Evolutionary conservation across 371 early-diverging fungal genomes (phyloP).

Genomic region (Blyttiomyces sp.): DNA sequence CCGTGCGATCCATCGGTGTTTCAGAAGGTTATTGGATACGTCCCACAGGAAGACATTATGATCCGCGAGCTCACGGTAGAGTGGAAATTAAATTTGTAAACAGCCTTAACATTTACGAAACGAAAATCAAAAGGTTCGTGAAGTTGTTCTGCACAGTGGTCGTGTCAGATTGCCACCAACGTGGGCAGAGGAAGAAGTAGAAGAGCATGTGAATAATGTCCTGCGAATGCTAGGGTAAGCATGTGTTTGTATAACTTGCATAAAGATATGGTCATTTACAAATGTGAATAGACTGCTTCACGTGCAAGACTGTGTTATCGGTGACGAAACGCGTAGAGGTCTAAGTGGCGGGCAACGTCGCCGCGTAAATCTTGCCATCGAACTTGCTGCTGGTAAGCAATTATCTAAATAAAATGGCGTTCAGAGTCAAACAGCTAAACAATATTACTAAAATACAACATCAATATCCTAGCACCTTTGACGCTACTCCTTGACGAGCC

Average conservation of each 20-base stretch:
- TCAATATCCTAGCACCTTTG: slow-evolving; percentile 53
- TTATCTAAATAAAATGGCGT: background rate
- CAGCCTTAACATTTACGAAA: too few species aligned
- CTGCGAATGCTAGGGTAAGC: slow-evolving; percentile 29
- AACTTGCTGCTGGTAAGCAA: slow-evolving; percentile 59
- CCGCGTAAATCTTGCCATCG: slow-evolving; percentile 77
- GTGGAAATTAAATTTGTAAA: too few species aligned
- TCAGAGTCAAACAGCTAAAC: slow-evolving; percentile 43
- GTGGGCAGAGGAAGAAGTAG: slow-evolving; percentile 50
- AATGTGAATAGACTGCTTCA: background rate
- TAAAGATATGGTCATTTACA: slow-evolving; percentile 29
- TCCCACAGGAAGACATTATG: slow-evolving; percentile 84
- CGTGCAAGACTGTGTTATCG: background rate
- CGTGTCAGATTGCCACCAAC: slow-evolving; percentile 66
- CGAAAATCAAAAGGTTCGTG: too few species aligned
- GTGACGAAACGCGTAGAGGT: slow-evolving; percentile 39
- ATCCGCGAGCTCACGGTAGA: slow-evolving; percentile 71
- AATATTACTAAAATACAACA: slow-evolving; percentile 44
- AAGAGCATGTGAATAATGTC: slow-evolving; percentile 42
- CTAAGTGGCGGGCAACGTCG: slow-evolving; percentile 77
- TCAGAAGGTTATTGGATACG: slow-evolving; percentile 42
- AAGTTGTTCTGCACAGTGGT: slow-evolving; percentile 81
- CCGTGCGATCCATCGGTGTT: slow-evolving; percentile 36
- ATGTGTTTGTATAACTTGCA: slow-evolving; percentile 23
- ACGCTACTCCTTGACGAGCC: slow-evolving; percentile 89